A percentile compares a stretch with the other conserved stretches of the same genome.
phyloP scores from a whole-genome alignment of 192 early-diverging fungal species.

The Backusella sp. region DNA sequence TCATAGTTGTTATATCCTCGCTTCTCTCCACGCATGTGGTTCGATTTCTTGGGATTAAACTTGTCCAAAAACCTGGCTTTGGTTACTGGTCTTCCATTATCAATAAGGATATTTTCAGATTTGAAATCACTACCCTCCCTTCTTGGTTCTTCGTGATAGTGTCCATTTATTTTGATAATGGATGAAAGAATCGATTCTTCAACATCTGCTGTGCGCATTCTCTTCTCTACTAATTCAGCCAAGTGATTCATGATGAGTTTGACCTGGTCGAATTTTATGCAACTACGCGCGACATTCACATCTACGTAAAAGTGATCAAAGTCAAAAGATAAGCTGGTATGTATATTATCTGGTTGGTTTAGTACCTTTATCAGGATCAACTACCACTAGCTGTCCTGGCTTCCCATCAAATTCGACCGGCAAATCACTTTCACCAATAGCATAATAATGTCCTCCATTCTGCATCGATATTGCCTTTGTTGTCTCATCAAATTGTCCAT shows the following conservation, averaged over 20 bases:
- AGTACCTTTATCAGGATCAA: slow-evolving; percentile 13
- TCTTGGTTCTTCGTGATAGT: slow-evolving; percentile 6
- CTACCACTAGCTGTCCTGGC: neutral
- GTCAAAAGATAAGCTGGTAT: neutral
- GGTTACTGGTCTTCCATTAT: neutral
- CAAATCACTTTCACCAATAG: neutral
- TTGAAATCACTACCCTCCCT: slow-evolving; percentile 2
- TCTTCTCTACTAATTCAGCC: neutral
- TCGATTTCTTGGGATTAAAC: neutral
- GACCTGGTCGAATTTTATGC: neutral
- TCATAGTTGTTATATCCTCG: neutral
- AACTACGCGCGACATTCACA: slow-evolving; percentile 15
- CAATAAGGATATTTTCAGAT: neutral
- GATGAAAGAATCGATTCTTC: slow-evolving; percentile 9
- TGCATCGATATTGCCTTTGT: neutral
- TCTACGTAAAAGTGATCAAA: neutral
- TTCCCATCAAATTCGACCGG: neutral
- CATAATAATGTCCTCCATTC: neutral
- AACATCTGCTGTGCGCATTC: neutral
- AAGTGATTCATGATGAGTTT: neutral
- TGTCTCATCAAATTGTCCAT: slow-evolving; percentile 6
- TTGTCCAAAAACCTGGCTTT: neutral
- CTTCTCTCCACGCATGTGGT: neutral
- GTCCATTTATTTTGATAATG: slow-evolving; percentile 7
- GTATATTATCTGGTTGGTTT: neutral